phyloP scores from a whole-genome alignment of 441 rosid genomes.

The Adansonia madagascariensis region DNA sequence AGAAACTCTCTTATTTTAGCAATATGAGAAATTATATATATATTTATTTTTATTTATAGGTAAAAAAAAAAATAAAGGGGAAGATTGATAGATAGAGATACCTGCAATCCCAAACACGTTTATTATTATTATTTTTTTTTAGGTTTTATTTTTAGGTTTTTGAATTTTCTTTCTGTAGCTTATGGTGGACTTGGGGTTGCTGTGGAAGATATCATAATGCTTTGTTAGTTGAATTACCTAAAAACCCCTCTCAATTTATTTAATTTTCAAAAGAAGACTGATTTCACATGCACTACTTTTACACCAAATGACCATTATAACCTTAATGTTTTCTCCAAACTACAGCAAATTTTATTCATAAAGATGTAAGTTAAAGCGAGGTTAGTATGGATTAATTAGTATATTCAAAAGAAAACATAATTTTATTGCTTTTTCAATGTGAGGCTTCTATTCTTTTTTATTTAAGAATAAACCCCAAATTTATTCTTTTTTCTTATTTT shows the following conservation, averaged over 20 bases:
- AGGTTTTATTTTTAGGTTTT: constrained; percentile 9
- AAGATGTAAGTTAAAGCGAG: neutral
- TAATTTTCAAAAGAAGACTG: constrained; percentile 28
- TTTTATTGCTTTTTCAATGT: neutral
- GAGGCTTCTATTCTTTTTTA: neutral
- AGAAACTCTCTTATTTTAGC: constrained; percentile 30
- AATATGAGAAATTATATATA: neutral
- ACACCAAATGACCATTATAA: neutral
- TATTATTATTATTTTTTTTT: neutral
- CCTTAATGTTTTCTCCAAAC: neutral
- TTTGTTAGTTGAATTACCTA: constrained; percentile 24
- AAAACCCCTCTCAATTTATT: constrained; percentile 28
- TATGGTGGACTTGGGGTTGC: constrained; percentile 44
- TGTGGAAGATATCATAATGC: constrained; percentile 42
- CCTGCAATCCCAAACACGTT: constrained; percentile 38
- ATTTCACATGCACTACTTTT: neutral
- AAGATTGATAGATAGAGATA: constrained; percentile 27
- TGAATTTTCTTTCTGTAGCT: constrained; percentile 25
- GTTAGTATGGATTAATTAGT: constrained; percentile 20
- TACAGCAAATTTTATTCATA: neutral
- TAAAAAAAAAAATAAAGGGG: neutral
- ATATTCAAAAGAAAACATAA: neutral
- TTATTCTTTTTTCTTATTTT: neutral
- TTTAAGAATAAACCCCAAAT: neutral
- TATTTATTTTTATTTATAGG: neutral